Evolutionary conservation across 257 asterid genomes (phyloP).

Genomic region (Lycium barbarum): DNA sequence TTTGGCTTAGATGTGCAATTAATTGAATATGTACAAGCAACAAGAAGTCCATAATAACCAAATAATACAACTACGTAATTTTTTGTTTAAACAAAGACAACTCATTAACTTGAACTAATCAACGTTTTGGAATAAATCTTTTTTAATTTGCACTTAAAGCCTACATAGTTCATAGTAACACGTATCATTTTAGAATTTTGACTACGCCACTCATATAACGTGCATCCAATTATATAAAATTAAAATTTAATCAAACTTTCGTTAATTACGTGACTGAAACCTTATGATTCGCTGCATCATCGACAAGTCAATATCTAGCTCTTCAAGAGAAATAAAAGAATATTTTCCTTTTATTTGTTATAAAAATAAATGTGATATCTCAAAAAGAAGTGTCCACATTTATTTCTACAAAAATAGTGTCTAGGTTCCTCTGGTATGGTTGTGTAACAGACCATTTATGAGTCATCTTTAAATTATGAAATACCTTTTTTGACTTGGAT

Average conservation of each 20-base stretch:
- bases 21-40: too few relatives aligned
- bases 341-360: too few relatives aligned
- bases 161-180: neutral
- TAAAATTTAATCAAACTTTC: slow-evolving; percentile 1
- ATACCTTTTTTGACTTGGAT: too few relatives aligned
- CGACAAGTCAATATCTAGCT: neutral
- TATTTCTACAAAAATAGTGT: too few relatives aligned
- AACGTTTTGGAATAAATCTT: neutral
- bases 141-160: neutral
- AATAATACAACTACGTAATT: too few relatives aligned
- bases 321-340: neutral
- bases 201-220: neutral
- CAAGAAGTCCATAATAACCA: too few relatives aligned
- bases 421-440: too few relatives aligned
- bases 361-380: too few relatives aligned
- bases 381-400: too few relatives aligned
- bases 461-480: too few relatives aligned
- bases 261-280: slow-evolving; percentile 17
- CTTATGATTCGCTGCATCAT: neutral
- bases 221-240: neutral
- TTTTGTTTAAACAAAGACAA: neutral
- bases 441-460: too few relatives aligned
- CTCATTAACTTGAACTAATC: neutral
- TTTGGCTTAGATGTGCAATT: too few relatives aligned
- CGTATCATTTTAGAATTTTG: neutral